Conservation (phyloP, 2,329 filamentous ascomycete species). For the Fusarium multiceps region DNA sequence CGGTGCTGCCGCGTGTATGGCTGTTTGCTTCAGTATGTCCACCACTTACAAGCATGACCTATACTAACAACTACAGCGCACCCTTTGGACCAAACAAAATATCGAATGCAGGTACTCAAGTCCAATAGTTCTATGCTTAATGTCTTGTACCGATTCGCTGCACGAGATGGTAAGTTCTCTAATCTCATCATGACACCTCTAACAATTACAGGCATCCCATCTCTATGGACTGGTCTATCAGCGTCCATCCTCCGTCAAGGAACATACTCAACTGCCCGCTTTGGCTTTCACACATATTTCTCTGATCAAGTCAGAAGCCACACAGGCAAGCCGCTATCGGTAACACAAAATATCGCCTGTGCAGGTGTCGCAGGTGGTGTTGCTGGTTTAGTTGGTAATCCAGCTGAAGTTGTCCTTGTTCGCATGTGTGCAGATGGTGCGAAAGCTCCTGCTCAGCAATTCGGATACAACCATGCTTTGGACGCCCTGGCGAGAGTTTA, state of each 20-base stretch:
- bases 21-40: constrained; percentile 58
- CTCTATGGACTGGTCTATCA: constrained; percentile 57
- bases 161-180: constrained; percentile 51
- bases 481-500: constrained; percentile 42
- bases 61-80: constrained; percentile 50
- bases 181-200: fast-evolving
- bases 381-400: constrained; percentile 59
- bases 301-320: constrained; percentile 45
- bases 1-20: constrained; percentile 58
- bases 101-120: constrained; percentile 59
- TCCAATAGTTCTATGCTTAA: constrained; percentile 55
- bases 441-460: constrained; percentile 51
- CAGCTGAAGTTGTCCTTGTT: constrained; percentile 57
- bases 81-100: constrained; percentile 59
- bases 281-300: constrained; percentile 55
- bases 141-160: constrained; percentile 53
- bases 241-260: constrained; percentile 58
- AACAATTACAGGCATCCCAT: constrained; percentile 51
- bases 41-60: background rate
- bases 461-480: constrained; percentile 54
- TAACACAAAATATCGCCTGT: constrained; percentile 52
- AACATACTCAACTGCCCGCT: constrained; percentile 58
- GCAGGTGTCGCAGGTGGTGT: constrained; percentile 56
- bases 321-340: constrained; percentile 49
- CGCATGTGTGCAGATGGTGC: constrained; percentile 61